These are phyloP conservation scores for Cladorrhinum sp. DNA, from an alignment of 2,329 filamentous ascomycete genomes.

Conservation along the genomic window DNA sequence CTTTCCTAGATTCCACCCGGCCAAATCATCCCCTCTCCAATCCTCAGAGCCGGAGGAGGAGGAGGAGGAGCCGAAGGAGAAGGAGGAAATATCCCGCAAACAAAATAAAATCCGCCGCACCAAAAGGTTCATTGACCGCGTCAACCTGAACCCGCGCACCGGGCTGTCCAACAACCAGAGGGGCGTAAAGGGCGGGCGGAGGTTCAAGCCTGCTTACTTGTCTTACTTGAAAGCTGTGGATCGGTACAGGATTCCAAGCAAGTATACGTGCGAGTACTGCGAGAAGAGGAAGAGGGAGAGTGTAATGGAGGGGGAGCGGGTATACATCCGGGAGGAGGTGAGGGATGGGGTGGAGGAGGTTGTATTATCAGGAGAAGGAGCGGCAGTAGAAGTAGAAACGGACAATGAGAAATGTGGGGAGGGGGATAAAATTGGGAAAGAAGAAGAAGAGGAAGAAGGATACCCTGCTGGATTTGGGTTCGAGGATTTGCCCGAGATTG, in stretches of 20 bases:
- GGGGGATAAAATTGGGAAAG: not conserved
- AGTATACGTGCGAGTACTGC: not conserved
- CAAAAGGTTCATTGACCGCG: no score
- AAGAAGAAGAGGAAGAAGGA: not conserved
- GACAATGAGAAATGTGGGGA: no score
- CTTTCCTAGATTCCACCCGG: not conserved
- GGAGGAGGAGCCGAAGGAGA: no score
- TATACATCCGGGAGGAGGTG: not conserved
- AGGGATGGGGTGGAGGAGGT: not conserved
- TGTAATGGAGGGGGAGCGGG: no score
- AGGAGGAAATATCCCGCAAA: not conserved
- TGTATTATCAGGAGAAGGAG: no score
- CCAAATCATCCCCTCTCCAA: no score
- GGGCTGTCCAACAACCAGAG: no score
- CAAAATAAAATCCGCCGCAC: no score
- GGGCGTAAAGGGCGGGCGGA: no score
- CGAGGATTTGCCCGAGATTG: not conserved
- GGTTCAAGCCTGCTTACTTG: not conserved
- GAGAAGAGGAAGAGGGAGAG: not conserved
- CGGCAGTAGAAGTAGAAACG: no score
- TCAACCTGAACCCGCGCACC: not conserved
- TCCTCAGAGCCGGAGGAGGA: no score
- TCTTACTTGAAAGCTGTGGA: not conserved
- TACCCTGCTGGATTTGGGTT: not conserved
- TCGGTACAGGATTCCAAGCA: not conserved